Evolutionary conservation across 2,329 filamentous ascomycete species (phyloP).

Genomic region (Curvularia lunata): DNA sequence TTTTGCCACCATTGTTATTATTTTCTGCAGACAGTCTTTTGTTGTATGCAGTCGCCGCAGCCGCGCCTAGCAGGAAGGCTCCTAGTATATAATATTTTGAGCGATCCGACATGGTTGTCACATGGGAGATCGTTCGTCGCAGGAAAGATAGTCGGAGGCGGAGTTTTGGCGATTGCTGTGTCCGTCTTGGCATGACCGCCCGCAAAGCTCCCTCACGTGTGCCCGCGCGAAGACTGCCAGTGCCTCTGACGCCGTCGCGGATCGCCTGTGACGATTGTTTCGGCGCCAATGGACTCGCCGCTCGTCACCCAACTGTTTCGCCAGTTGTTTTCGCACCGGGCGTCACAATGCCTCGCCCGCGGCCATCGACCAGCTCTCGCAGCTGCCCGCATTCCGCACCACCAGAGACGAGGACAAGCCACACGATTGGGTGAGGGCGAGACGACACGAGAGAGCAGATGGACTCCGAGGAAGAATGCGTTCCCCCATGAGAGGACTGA

Average conservation of each 20-base stretch:
- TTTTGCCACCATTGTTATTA: conserved; percentile 15
- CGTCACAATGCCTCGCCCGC: conserved; percentile 60
- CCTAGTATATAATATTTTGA: conserved; percentile 66
- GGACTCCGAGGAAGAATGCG: conserved; percentile 82
- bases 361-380: conserved; percentile 48
- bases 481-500: conserved; percentile 77
- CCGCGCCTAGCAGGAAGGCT: conserved; percentile 78
- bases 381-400: conserved; percentile 42
- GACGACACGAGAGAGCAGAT: conserved; percentile 69
- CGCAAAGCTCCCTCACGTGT: conserved; percentile 37
- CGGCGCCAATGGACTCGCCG: conserved; percentile 76
- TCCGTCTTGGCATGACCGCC: conserved; percentile 37
- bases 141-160: conserved; percentile 18
- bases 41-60: conserved; percentile 61
- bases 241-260: conserved; percentile 24
- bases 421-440: conserved; percentile 39
- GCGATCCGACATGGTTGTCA: conserved; percentile 41
- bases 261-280: conserved; percentile 14
- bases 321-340: conserved; percentile 79
- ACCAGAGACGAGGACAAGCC: conserved; percentile 41
- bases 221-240: conserved; percentile 22
- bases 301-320: conserved; percentile 79
- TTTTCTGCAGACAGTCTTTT: conserved; percentile 30
- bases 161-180: conserved; percentile 29
- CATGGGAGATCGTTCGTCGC: not conserved